phyloP scores from a whole-genome alignment of 1,284 basidiomycete species.

The Cystobasidium slooffiae region DNA sequence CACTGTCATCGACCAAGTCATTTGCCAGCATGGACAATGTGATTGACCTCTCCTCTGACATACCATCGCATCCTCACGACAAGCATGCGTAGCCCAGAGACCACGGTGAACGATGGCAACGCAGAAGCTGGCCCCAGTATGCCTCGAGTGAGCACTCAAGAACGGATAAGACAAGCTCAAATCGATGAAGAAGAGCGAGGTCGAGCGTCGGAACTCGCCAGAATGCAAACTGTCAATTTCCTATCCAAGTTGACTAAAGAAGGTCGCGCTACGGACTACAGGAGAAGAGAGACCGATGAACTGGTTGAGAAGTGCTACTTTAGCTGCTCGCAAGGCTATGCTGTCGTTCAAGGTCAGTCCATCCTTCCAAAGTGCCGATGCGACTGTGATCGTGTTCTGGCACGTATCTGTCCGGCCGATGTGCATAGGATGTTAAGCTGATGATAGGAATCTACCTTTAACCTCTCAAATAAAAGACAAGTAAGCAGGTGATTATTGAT shows the following conservation, averaged over 20 bases:
- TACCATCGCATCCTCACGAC: neutral
- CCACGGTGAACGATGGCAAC: neutral
- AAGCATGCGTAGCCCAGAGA: constrained; percentile 4
- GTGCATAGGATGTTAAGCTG: no score
- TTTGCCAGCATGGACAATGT: neutral
- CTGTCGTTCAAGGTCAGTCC: constrained; percentile 7
- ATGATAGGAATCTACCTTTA: neutral
- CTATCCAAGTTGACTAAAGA: constrained; percentile 8
- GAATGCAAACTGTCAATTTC: constrained; percentile 26
- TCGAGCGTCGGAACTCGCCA: constrained; percentile 14
- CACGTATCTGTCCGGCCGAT: no score
- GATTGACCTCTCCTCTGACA: neutral
- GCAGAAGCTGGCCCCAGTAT: constrained; percentile 1
- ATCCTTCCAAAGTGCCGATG: neutral
- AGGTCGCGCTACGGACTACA: constrained; percentile 15
- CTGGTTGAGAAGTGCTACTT: constrained; percentile 32
- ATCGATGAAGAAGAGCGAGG: constrained; percentile 15
- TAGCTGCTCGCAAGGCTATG: constrained; percentile 12
- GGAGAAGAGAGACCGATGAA: constrained; percentile 27
- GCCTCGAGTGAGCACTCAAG: neutral
- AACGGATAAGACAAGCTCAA: neutral
- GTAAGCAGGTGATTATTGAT: neutral
- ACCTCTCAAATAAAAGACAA: neutral
- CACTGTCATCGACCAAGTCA: no score
- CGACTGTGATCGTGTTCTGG: constrained; percentile 10